Percentiles rank a stretch among this genome's conserved stretches.
phyloP scores from a whole-genome alignment of 306 rosid genomes.

The Cucumis sativus region Cucumber_9930_V3 NC_026660.2:9964001-9964500 shows the following conservation, averaged over 20 bases:
- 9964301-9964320: constrained; percentile 84
- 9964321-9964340: constrained; percentile 85
- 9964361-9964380: constrained; percentile 96
- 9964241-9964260: constrained; percentile 97
- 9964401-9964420: constrained; percentile 96
- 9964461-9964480: constrained; percentile 85
- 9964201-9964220: constrained; percentile 87
- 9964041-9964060: neutral
- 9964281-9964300: constrained; percentile 81
- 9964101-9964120: constrained; percentile 27
- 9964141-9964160: constrained; percentile 92
- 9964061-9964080: neutral
- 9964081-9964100: constrained; percentile 25
- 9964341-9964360: constrained; percentile 73
- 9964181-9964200: constrained; percentile 70
- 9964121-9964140: constrained; percentile 70
- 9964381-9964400: constrained; percentile 75
- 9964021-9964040: neutral
- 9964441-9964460: constrained; percentile 92
- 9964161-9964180: constrained; percentile 90
- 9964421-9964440: constrained; percentile 91
- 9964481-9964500: constrained; percentile 94
- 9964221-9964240: constrained; percentile 93
- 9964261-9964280: constrained; percentile 86
- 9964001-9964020: neutral